phyloP scores from a whole-genome alignment of 495 filamentous ascomycete species.

The Hypomontagnella submonticulosa region DNA sequence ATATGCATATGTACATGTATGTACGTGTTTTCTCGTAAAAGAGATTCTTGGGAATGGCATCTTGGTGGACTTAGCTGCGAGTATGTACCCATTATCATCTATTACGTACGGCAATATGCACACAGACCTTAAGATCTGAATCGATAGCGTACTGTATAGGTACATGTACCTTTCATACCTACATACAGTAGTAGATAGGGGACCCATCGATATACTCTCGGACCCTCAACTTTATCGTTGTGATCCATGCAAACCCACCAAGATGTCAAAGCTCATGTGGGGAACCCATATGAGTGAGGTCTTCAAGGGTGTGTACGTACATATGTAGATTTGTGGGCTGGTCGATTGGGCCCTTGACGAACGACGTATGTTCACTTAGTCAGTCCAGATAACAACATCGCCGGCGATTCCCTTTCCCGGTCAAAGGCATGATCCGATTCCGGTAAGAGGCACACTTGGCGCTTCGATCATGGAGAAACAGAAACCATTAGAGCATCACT shows the following conservation, averaged over 20 bases:
- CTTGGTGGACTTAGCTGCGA: conserved; percentile 2
- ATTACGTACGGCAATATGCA: too few relatives aligned
- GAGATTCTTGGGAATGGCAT: conserved; percentile 2
- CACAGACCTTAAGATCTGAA: background rate
- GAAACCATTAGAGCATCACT: conserved; percentile 1
- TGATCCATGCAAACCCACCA: conserved; percentile 16
- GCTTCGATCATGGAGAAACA: background rate
- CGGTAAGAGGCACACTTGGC: conserved; percentile 7
- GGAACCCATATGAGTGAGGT: conserved; percentile 6
- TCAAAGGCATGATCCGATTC: conserved; percentile 23
- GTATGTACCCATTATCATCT: conserved; percentile 6
- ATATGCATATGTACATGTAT: background rate
- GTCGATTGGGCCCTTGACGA: conserved; percentile 10
- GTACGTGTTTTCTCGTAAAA: background rate
- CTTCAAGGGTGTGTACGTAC: conserved; percentile 5
- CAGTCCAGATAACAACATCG: conserved; percentile 14
- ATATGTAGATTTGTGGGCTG: background rate
- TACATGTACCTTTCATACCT: conserved; percentile 4
- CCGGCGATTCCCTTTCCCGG: conserved; percentile 11
- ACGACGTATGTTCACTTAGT: conserved; percentile 2
- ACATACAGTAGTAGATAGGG: too few relatives aligned
- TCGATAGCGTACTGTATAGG: conserved; percentile 8
- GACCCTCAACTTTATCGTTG: conserved; percentile 15
- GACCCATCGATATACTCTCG: conserved; percentile 13
- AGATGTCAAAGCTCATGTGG: conserved; percentile 15